phyloP scores from a whole-genome alignment of 306 rosid genomes.

The Cajanus cajan region DNA sequence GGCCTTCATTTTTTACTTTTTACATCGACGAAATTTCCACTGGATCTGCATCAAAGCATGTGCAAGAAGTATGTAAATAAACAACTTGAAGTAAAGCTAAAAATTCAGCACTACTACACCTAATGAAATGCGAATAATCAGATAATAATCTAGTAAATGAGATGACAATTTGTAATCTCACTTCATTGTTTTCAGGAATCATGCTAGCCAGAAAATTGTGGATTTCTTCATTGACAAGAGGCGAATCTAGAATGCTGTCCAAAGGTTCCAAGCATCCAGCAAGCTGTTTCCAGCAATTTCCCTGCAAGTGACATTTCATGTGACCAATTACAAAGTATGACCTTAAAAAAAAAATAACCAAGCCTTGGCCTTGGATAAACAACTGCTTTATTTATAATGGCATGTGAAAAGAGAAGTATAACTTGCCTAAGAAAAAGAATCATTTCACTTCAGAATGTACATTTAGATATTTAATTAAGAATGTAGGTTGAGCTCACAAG shows the following conservation, averaged over 20 bases:
- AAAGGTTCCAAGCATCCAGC: conserved; percentile 67
- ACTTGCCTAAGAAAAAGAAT: not conserved
- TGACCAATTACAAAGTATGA: not conserved
- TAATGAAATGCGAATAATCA: not conserved
- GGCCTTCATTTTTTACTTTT: conserved; percentile 44
- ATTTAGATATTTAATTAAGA: conserved; percentile 1
- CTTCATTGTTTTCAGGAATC: conserved; percentile 7
- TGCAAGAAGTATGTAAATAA: not conserved
- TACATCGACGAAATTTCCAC: conserved; percentile 39
- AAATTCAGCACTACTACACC: not conserved
- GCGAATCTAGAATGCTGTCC: conserved; percentile 61
- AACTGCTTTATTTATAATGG: conserved; percentile 4
- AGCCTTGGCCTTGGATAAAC: not conserved
- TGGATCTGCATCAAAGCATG: conserved; percentile 46
- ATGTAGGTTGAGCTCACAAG: not conserved
- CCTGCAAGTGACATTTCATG: conserved; percentile 51
- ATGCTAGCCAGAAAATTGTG: not conserved
- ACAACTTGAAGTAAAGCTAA: not conserved
- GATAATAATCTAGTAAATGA: not conserved
- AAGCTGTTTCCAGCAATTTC: conserved; percentile 69
- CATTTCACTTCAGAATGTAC: not conserved
- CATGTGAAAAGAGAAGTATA: conserved; percentile 15
- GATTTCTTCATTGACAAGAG: conserved; percentile 62
- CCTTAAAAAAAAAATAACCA: not conserved
- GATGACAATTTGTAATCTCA: conserved; percentile 34